Percentiles rank a stretch among this genome's conserved stretches.
Conservation (phyloP, 116 monocot species). For the Zostera marina region DNA sequence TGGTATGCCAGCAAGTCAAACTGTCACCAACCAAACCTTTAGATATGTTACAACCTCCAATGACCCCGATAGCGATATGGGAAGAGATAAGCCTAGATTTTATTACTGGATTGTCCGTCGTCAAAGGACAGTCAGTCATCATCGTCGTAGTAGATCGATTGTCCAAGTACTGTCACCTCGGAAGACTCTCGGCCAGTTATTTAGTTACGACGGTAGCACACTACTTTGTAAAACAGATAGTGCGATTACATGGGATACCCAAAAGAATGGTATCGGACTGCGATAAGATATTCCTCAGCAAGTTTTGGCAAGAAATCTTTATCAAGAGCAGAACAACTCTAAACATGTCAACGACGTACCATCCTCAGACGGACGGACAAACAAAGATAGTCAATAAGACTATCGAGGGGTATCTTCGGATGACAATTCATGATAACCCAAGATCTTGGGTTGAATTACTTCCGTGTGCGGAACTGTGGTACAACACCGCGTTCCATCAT, state of each 20-base stretch:
- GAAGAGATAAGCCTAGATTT: neutral
- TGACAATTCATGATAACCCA: too few species aligned
- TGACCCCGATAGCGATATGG: neutral
- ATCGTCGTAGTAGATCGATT: neutral
- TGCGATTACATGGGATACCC: neutral
- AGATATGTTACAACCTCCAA: neutral
- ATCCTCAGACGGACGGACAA: neutral
- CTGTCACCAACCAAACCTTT: neutral
- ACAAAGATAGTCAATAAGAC: neutral
- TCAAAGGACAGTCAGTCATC: neutral
- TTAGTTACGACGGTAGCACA: neutral
- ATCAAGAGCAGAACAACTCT: neutral
- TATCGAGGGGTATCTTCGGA: neutral
- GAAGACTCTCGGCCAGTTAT: neutral
- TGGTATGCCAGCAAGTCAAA: neutral
- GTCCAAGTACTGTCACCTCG: neutral
- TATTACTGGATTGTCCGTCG: neutral
- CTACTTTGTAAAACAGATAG: neutral
- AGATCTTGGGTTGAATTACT: too few species aligned
- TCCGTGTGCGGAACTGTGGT: too few species aligned
- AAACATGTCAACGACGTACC: neutral
- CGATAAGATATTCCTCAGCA: neutral
- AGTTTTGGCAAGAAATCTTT: neutral
- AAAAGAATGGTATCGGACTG: neutral
- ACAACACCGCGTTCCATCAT: too few species aligned